Evolutionary conservation across 805 yeast genomes (phyloP).

Genomic region (Candida endomychidarum): DNA sequence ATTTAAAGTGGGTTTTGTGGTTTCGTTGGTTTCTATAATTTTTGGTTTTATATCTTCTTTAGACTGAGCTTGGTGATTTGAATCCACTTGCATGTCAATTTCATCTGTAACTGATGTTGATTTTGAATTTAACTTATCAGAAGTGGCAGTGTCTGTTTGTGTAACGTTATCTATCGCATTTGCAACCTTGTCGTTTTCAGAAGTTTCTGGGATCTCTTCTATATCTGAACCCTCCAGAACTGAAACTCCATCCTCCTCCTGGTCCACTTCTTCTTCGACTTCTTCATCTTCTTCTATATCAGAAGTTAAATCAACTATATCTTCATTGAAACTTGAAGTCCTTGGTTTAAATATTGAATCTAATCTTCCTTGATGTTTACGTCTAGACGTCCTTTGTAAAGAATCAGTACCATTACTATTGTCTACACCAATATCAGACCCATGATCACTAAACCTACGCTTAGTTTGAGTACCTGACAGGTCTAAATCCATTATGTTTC

Average conservation of each 20-base stretch:
- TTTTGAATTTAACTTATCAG: neutral
- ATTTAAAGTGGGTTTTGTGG: too few relatives aligned
- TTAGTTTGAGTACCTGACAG: neutral
- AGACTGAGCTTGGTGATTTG: too few relatives aligned
- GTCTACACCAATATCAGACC: neutral
- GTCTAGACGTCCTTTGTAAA: neutral
- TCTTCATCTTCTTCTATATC: conserved; percentile 8
- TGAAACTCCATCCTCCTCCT: neutral
- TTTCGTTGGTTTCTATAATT: neutral
- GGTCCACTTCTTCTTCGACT: neutral
- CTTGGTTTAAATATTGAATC: conserved; percentile 1
- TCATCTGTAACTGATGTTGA: neutral
- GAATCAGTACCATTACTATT: neutral
- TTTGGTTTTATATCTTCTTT: too few relatives aligned
- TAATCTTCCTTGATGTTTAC: conserved; percentile 4
- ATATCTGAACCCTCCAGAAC: too few relatives aligned
- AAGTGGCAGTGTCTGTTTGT: too few relatives aligned
- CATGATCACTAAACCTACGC: neutral
- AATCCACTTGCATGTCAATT: too few relatives aligned
- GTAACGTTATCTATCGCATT: too few relatives aligned
- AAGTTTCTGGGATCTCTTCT: neutral
- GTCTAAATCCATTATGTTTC: neutral
- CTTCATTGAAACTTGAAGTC: neutral
- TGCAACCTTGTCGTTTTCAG: neutral
- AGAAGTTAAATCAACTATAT: conserved; percentile 14